These are phyloP conservation scores for Botrytis galanthina DNA, from an alignment of 2,329 filamentous ascomycete species.

Conservation along the genomic window DNA sequence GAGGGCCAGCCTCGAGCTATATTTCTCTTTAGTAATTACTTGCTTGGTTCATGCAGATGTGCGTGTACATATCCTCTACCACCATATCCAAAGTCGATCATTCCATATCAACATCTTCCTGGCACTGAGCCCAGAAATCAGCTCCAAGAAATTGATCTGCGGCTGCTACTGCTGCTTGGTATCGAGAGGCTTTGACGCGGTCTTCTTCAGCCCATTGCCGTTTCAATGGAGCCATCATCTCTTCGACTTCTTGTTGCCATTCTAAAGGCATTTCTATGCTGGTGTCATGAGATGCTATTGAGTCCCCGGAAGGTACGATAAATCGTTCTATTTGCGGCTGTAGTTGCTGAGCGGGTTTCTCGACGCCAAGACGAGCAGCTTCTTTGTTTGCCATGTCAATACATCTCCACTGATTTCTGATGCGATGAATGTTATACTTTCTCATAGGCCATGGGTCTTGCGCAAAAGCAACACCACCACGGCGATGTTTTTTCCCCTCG, in stretches of 20 bases:
- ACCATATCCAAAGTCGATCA: not conserved
- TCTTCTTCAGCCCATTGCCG: not conserved
- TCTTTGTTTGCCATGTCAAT: not conserved
- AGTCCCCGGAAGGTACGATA: not conserved
- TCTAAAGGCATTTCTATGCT: not conserved
- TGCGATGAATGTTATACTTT: rapidly evolving
- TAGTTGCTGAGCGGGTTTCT: not conserved
- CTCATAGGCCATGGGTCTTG: not conserved
- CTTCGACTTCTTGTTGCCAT: not conserved
- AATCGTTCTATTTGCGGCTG: not conserved
- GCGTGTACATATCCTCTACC: not conserved
- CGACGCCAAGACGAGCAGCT: not conserved
- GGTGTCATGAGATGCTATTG: rapidly evolving
- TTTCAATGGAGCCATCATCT: not conserved
- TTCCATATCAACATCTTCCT: not conserved
- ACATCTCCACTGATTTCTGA: rapidly evolving
- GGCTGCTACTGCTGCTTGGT: not conserved
- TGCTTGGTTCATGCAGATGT: not conserved
- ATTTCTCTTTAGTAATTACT: not conserved
- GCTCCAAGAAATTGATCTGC: not conserved
- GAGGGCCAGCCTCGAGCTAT: not conserved
- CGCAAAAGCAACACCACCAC: not conserved
- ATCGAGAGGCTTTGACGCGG: not conserved
- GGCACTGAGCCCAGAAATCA: not conserved
- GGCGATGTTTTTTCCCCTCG: not conserved